Evolutionary conservation across 805 yeast genomes (phyloP).

Genomic region (Schwanniomyces yamadae): DNA sequence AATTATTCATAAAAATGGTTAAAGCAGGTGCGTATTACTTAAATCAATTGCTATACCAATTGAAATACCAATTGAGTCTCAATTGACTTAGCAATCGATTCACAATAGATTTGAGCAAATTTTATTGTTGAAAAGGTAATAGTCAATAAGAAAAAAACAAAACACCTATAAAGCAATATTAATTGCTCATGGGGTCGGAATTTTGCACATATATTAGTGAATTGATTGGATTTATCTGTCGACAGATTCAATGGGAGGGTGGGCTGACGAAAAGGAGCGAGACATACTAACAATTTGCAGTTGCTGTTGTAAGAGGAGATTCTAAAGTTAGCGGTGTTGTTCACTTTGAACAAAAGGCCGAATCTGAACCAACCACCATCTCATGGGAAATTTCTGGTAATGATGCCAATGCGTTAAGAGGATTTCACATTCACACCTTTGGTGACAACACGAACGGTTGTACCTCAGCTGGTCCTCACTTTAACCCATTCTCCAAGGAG

Average conservation of each 20-base stretch:
- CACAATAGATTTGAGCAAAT: too few species aligned
- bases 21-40: slow-evolving; percentile 55
- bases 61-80: too few species aligned
- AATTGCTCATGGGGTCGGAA: too few species aligned
- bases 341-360: slow-evolving; percentile 79
- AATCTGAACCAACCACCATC: slow-evolving; percentile 78
- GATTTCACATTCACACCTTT: slow-evolving; percentile 97
- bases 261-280: too few species aligned
- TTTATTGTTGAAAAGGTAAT: neutral
- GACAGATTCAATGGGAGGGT: too few species aligned
- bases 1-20: slow-evolving; percentile 45
- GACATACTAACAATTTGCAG: slow-evolving; percentile 43
- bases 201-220: too few species aligned
- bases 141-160: too few species aligned
- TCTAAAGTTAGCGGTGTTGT: slow-evolving; percentile 86
- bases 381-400: slow-evolving; percentile 89
- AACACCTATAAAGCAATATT: too few species aligned
- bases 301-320: slow-evolving; percentile 96
- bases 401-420: slow-evolving; percentile 83
- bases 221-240: too few species aligned
- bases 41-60: too few species aligned
- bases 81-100: neutral
- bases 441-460: slow-evolving; percentile 99
- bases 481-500: slow-evolving; percentile 81
- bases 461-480: slow-evolving; percentile 97